Evolutionary conservation across 768 basidiomycete species (phyloP), one percentile per base, ranked within the genome.

Genomic region (Leucocoprinus sp.): DNA sequence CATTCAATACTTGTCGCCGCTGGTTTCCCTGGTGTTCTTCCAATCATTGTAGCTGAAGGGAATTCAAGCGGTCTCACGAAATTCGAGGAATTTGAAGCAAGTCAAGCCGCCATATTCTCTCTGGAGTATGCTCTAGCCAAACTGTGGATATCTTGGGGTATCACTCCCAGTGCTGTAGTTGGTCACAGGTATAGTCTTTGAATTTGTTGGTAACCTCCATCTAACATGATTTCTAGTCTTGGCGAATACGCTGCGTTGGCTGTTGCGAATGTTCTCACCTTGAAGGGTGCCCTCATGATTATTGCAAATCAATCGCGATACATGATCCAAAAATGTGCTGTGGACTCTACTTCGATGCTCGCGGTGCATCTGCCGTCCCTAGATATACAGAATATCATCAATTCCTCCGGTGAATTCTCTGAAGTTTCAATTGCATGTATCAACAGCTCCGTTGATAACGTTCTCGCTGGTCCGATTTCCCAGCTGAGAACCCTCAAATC

Each of bases 241-340:
- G 85, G 85, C 29, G 85, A 88, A 63, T 87, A 83, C 44, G 78
- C 76, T 5, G 84, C 81, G 7, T 69, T 87, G 33, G 78, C 79
- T 11, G 61, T 69, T n/a, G 78, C 84, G 0, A 72, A 67, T 1
- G 75, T 82, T 1, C 54, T 88, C 12, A 65, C 68, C 0, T 60
- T 86, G 14, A 63, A 73, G 49, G 75, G 72, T 11, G 82, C 77
- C 2, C 65, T 87, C 9, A 58, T 64, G 6, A 57, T 86, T 19
- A 70, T 86, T 31, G 80, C 77, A 2, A 64, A 63, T 34, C 69
- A 84, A 34, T 78, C 73, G 5, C 69, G 70, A n/a, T 60, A 82
- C 11, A 78, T 86, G 64, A 57, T 67, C 15, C 61, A 60, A 36
- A 69, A 65, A 43, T 84, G 81, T 53, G 51, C 57, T 5, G 40